These are phyloP conservation scores for Schizophyllum amplum DNA, from an alignment of 1,284 basidiomycete species.

Conservation along the genomic window DNA sequence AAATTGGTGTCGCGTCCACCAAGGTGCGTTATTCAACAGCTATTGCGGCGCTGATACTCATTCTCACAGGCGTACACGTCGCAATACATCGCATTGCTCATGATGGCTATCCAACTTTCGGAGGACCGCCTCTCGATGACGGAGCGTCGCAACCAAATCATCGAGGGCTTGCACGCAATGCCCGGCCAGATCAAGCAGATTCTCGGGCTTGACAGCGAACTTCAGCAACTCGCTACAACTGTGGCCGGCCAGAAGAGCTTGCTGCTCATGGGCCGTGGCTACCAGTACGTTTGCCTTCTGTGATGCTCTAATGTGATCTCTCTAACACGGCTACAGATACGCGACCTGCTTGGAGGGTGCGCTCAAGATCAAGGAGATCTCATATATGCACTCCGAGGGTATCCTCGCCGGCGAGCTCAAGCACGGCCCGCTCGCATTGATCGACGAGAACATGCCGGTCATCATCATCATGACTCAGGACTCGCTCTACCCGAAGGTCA, in stretches of 20 bases:
- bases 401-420: slow-evolving; percentile 98
- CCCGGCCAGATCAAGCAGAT: slow-evolving; percentile 88
- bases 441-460: slow-evolving; percentile 98
- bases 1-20: slow-evolving; percentile 99
- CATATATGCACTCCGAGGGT: slow-evolving; percentile 87
- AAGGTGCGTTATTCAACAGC: slow-evolving; percentile 51
- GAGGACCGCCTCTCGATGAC: slow-evolving; percentile 95
- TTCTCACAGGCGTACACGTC: slow-evolving; percentile 85
- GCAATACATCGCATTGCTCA: slow-evolving; percentile 96
- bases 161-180: slow-evolving; percentile 86
- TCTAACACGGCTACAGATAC: slow-evolving; percentile 34
- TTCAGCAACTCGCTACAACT: slow-evolving; percentile 80
- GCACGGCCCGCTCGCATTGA: slow-evolving; percentile 94
- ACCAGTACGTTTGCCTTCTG: slow-evolving; percentile 61
- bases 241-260: slow-evolving; percentile 82
- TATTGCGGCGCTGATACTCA: neutral
- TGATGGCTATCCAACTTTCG: slow-evolving; percentile 97
- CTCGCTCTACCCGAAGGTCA: slow-evolving; percentile 97
- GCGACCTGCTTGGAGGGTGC: slow-evolving; percentile 98
- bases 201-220: slow-evolving; percentile 70
- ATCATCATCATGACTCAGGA: slow-evolving; percentile 99
- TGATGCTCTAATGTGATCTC: neutral
- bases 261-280: slow-evolving; percentile 96
- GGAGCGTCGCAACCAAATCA: slow-evolving; percentile 88
- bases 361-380: slow-evolving; percentile 99